These are phyloP conservation scores for Solanum microdontum DNA, from an alignment of 257 asterid species.

Conservation along the genomic window DNA sequence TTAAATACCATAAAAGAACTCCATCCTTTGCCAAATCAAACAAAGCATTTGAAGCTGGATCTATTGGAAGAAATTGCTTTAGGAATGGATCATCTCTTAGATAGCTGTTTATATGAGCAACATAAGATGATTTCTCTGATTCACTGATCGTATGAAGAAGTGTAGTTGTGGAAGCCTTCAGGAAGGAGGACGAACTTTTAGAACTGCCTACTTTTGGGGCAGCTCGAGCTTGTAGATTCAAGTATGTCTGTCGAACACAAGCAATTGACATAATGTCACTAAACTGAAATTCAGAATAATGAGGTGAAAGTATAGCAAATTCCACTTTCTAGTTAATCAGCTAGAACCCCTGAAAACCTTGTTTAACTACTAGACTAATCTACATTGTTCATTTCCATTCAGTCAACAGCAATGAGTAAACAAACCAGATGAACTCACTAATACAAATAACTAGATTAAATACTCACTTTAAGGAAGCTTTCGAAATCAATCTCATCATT, in stretches of 20 bases:
- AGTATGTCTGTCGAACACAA: conserved; percentile 47
- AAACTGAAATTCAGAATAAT: conserved; percentile 2
- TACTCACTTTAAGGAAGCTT: conserved; percentile 80
- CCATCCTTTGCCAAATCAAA: conserved; percentile 91
- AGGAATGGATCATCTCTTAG: conserved; percentile 89
- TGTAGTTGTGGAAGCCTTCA: conserved; percentile 81
- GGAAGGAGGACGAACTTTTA: conserved; percentile 59
- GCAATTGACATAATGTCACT: conserved; percentile 9
- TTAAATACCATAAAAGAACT: conserved; percentile 74
- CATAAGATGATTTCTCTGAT: conserved; percentile 81
- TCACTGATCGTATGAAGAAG: conserved; percentile 81
- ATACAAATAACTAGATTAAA: background rate
- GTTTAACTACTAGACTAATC: background rate
- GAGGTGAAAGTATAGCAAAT: background rate
- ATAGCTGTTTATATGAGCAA: conserved; percentile 90
- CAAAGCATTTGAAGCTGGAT: conserved; percentile 55
- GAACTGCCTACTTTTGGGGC: conserved; percentile 46
- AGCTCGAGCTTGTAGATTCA: conserved; percentile 67
- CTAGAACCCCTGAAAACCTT: background rate
- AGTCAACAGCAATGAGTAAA: background rate
- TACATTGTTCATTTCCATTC: background rate
- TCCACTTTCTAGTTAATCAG: background rate
- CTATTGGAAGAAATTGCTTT: conserved; percentile 89
- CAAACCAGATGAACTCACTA: background rate
- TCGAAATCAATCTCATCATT: conserved; percentile 73